phyloP scores from a whole-genome alignment of 163 green algal species.

The Chloromonas sp. region DNA sequence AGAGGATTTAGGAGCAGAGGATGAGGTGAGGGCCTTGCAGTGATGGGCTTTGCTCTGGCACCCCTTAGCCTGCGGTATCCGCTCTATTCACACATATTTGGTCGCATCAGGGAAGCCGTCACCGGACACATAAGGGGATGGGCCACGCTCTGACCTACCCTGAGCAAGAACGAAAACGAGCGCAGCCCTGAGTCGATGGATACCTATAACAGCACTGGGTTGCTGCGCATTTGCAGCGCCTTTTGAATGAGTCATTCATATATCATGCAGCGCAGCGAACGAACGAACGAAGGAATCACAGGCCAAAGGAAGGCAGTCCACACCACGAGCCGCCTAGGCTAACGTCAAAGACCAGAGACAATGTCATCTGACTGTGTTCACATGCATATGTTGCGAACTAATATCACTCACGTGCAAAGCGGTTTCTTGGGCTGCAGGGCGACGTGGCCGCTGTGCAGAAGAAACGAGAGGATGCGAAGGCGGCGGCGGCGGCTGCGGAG shows the following conservation, averaged over 20 bases:
- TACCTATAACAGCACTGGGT: too few species aligned
- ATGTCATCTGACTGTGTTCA: too few species aligned
- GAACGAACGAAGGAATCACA: too few species aligned
- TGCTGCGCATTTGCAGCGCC: too few species aligned
- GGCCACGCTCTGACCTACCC: background rate
- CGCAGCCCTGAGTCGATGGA: background rate
- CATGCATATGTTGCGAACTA: too few species aligned
- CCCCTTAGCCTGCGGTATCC: background rate
- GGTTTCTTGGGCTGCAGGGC: background rate
- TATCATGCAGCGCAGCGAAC: too few species aligned
- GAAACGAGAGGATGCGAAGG: background rate
- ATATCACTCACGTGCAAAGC: too few species aligned
- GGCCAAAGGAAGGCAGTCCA: too few species aligned
- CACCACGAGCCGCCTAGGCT: too few species aligned
- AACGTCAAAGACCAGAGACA: too few species aligned
- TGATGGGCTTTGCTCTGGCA: background rate
- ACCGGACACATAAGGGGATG: background rate
- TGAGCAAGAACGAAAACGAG: background rate
- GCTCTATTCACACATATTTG: background rate
- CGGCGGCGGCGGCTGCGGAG: too few species aligned
- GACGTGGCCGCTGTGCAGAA: background rate
- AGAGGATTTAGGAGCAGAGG: background rate
- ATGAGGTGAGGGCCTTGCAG: background rate
- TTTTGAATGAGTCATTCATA: too few species aligned
- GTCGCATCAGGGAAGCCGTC: background rate